Conservation (phyloP, 2,329 filamentous ascomycete genomes). For the Neoscytalidium dimidiatum region DNA sequence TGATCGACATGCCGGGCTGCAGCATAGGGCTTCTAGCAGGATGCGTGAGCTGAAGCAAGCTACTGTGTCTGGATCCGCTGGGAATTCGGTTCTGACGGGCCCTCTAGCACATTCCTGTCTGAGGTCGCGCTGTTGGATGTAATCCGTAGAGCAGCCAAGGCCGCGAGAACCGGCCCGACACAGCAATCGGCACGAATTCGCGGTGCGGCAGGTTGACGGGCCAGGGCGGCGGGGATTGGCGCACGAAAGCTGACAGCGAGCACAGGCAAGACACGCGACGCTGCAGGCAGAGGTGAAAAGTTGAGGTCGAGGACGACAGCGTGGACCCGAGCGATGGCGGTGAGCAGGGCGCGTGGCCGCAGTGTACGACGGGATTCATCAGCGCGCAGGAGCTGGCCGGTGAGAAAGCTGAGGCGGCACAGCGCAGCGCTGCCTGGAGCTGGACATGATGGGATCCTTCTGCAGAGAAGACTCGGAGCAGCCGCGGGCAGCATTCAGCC, state of each 20-base stretch:
- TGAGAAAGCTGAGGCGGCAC: not conserved
- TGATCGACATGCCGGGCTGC: not conserved
- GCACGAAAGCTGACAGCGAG: not conserved
- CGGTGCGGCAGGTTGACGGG: not conserved
- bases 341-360: slow-evolving; percentile 3
- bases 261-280: not conserved
- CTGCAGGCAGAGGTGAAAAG: too few species aligned
- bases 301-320: not conserved
- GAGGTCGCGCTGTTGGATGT: not conserved
- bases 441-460: not conserved
- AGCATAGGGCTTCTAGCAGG: not conserved
- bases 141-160: not conserved
- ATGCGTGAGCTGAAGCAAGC: not conserved
- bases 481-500: not conserved
- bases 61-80: not conserved
- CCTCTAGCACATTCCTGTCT: slow-evolving; percentile 4
- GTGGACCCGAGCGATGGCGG: not conserved
- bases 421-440: not conserved
- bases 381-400: not conserved
- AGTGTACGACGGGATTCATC: not conserved
- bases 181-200: not conserved
- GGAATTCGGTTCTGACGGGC: not conserved
- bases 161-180: not conserved
- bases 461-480: not conserved
- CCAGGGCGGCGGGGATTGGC: not conserved